These are phyloP conservation scores for Trifolium pratense DNA, from an alignment of 306 rosid genomes.

Conservation along the genomic window DNA sequence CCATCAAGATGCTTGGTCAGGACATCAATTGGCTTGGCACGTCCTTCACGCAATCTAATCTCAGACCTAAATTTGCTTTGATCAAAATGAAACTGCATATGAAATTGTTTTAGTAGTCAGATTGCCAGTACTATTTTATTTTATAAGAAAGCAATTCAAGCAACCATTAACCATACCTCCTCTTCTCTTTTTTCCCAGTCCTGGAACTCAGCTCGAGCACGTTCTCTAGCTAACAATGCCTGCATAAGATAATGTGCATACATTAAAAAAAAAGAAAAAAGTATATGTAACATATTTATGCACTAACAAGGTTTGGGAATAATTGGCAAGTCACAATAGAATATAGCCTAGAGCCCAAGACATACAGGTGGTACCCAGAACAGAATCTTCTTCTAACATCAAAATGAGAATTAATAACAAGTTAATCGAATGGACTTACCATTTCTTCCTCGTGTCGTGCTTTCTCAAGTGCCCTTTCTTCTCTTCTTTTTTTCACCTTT, in stretches of 20 bases:
- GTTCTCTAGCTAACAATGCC: constrained; percentile 94
- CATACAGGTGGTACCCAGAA: neutral
- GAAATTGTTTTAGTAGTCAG: constrained; percentile 35
- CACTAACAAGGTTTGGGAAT: neutral
- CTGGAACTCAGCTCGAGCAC: constrained; percentile 96
- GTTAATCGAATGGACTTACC: constrained; percentile 57
- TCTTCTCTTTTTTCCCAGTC: constrained; percentile 98
- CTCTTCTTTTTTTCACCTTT: constrained; percentile 96
- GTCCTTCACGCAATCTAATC: constrained; percentile 97
- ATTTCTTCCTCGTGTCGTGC: constrained; percentile 97
- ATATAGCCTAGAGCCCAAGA: neutral
- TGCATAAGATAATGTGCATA: constrained; percentile 43
- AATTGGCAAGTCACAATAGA: neutral
- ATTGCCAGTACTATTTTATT: constrained; percentile 14
- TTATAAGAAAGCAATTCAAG: constrained; percentile 30
- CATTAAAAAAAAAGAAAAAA: neutral
- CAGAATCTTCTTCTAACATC: neutral
- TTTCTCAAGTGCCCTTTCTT: constrained; percentile 95
- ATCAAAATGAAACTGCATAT: constrained; percentile 86
- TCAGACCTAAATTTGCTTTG: constrained; percentile 96
- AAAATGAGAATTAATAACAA: constrained; percentile 2
- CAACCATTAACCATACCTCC: constrained; percentile 60
- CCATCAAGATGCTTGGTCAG: constrained; percentile 82
- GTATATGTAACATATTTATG: constrained; percentile 4
- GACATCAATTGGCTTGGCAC: constrained; percentile 87